These are phyloP conservation scores for Meyerozyma elateridarum DNA, from an alignment of 1,139 yeast species.

Conservation along the genomic window DNA sequence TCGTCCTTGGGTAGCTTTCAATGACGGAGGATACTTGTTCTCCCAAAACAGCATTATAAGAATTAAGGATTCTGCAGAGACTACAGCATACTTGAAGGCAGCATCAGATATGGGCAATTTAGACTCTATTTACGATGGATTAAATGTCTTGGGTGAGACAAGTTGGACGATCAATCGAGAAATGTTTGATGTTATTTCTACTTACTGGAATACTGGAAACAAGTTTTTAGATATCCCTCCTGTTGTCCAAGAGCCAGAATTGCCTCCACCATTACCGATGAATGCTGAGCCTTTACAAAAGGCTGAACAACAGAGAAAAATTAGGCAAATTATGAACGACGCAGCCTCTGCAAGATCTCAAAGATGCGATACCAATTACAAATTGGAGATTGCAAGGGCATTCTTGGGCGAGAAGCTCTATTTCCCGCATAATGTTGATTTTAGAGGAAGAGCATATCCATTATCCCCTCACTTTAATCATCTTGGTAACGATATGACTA, in stretches of 20 bases:
- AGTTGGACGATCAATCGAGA: conserved; percentile 87
- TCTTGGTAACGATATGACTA: conserved; percentile 85
- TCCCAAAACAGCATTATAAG: conserved; percentile 63
- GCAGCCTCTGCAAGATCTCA: conserved; percentile 71
- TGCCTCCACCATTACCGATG: conserved; percentile 64
- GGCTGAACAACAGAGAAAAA: conserved; percentile 61
- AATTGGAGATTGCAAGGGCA: conserved; percentile 91
- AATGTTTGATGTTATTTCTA: conserved; percentile 63
- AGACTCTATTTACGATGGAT: conserved; percentile 67
- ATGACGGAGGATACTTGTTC: conserved; percentile 79
- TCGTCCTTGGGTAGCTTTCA: conserved; percentile 76
- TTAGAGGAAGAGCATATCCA: conserved; percentile 84
- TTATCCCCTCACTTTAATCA: conserved; percentile 77
- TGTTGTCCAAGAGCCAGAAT: conserved; percentile 43
- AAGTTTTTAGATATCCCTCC: conserved; percentile 80
- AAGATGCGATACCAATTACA: conserved; percentile 91
- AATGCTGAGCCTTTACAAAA: conserved; percentile 69
- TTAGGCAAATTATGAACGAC: conserved; percentile 54
- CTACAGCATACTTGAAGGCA: conserved; percentile 78
- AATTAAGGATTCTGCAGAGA: conserved; percentile 85
- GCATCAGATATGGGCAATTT: conserved; percentile 71
- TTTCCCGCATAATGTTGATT: conserved; percentile 77
- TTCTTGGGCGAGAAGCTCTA: conserved; percentile 83
- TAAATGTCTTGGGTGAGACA: conserved; percentile 83
- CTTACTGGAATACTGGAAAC: conserved; percentile 85